phyloP scores from a whole-genome alignment of 371 early-diverging fungal species.

The Coemansia sp. region DNA sequence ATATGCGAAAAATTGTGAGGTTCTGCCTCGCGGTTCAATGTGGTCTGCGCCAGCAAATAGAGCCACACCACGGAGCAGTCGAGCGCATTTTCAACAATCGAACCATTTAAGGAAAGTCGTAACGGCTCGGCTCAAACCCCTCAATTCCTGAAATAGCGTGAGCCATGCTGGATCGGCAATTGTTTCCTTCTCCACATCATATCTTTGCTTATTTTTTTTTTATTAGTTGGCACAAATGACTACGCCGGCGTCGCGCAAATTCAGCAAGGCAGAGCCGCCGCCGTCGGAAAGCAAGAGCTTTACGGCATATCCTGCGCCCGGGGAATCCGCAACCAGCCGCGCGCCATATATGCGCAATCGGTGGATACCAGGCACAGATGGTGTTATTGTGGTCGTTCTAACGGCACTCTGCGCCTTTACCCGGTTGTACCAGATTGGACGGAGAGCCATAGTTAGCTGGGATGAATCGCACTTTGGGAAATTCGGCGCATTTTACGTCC shows the following conservation, averaged over 20 bases:
- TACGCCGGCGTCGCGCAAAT: neutral
- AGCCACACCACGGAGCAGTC: no score
- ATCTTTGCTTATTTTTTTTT: neutral
- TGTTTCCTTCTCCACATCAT: no score
- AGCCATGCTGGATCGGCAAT: no score
- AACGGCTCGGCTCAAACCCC: no score
- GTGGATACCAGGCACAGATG: constrained; percentile 18
- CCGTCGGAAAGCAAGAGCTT: constrained; percentile 12
- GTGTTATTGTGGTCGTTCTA: constrained; percentile 6
- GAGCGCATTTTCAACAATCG: no score
- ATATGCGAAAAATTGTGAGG: no score
- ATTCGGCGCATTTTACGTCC: constrained; percentile 91
- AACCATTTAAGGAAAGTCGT: no score
- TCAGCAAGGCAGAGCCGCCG: neutral
- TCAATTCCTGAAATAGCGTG: no score
- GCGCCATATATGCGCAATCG: constrained; percentile 20
- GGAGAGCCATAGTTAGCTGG: constrained; percentile 69
- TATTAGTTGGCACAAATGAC: neutral
- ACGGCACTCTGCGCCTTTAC: constrained; percentile 57
- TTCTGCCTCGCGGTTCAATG: no score
- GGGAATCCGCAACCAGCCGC: neutral
- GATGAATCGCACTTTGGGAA: constrained; percentile 85
- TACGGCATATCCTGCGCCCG: constrained; percentile 19
- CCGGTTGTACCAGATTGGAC: constrained; percentile 76
- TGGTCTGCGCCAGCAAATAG: no score